phyloP scores from a whole-genome alignment of 208 protist genomes.

The Histomonas meleagridis region DNA sequence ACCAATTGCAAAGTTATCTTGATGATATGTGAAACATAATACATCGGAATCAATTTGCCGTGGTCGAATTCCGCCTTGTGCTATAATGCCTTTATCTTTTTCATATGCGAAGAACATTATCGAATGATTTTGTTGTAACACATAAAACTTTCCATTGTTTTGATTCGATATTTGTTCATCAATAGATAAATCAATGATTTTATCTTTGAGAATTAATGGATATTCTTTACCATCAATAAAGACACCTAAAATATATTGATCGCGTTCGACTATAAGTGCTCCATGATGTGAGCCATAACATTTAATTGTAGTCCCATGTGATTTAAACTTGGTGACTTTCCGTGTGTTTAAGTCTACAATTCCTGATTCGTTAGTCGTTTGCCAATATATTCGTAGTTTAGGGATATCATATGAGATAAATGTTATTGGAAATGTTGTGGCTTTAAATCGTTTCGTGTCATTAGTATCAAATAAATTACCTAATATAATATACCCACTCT shows the following conservation, averaged over 20 bases:
- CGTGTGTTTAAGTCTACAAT: not conserved
- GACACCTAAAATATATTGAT: not conserved
- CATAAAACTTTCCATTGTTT: too few relatives aligned
- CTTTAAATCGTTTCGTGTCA: not conserved
- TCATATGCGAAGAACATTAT: too few relatives aligned
- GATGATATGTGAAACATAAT: not conserved
- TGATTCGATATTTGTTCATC: too few relatives aligned
- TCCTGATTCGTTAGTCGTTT: not conserved
- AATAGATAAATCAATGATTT: not conserved
- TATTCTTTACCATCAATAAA: not conserved
- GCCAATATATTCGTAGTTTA: not conserved
- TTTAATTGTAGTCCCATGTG: too few relatives aligned
- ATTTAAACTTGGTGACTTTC: not conserved
- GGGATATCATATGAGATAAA: not conserved
- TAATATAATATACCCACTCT: not conserved
- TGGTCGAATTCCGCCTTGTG: not conserved
- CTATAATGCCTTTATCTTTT: too few relatives aligned
- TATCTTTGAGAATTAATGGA: not conserved
- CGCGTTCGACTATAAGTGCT: not conserved
- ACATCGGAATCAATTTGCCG: not conserved
- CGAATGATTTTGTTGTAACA: too few relatives aligned
- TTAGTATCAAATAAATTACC: not conserved
- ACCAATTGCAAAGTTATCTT: not conserved
- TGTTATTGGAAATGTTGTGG: not conserved
- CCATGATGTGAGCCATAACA: not conserved